Evolutionary conservation across 148 eudicot species (phyloP).

Genomic region (Tetragonia tetragonoides): DNA sequence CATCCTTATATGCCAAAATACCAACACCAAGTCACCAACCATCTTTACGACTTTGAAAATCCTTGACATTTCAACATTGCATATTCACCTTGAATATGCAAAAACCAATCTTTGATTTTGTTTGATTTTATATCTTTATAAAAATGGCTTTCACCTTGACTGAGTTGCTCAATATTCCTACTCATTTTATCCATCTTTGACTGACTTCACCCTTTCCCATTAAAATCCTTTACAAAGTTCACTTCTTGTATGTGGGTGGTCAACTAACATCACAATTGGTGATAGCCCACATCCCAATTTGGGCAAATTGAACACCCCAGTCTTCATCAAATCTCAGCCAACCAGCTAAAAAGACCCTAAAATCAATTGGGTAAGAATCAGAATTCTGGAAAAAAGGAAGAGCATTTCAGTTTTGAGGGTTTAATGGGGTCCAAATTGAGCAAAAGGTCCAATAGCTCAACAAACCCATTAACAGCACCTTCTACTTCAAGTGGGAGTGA

Average conservation of each 20-base stretch:
- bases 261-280: not conserved
- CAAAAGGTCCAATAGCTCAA: conserved; percentile 21
- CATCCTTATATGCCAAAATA: too few species aligned
- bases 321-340: not conserved
- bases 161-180: too few species aligned
- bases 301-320: not conserved
- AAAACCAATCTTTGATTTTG: too few species aligned
- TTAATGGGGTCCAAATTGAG: conserved; percentile 32
- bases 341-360: not conserved
- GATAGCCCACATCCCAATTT: not conserved
- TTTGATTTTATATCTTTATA: too few species aligned
- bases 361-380: not conserved
- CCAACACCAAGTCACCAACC: too few species aligned
- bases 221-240: too few species aligned
- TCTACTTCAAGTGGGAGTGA: conserved; percentile 2
- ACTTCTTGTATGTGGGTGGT: not conserved
- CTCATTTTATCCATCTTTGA: too few species aligned
- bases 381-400: not conserved
- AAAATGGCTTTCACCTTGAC: too few species aligned
- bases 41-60: too few species aligned
- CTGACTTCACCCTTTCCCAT: too few species aligned
- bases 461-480: conserved; percentile 17
- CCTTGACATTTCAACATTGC: too few species aligned
- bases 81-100: too few species aligned
- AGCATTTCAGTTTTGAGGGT: conserved; percentile 3